Base-by-base conservation (phyloP, 2,329 filamentous ascomycete genomes). In the Bretziella fagacearum region DNA sequence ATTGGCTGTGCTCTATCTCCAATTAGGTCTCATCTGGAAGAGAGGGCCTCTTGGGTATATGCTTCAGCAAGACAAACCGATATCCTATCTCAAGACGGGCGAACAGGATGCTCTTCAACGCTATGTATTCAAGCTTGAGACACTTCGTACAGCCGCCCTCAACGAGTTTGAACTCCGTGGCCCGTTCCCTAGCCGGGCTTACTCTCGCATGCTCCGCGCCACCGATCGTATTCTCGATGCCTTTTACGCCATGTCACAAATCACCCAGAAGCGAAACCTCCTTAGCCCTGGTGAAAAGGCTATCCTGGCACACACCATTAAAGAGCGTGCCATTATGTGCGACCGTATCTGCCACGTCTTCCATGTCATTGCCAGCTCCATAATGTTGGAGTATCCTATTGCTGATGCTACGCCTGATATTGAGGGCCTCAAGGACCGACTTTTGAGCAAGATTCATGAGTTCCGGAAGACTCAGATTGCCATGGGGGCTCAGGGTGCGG, bases 21-120 rank as follows among this genome's bases (percentile, higher is more conserved):
- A 93, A 50, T 87, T 98, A 77, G 84, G 86, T 13, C 71, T 98
- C 27, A 87, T 96, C 53, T 98, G 91, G 91, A 93, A 89, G 63
- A 77, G 87, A 37, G 89, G 93, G 6, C 91, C 91, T 0, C 67
- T 98, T 20, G 80, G 82, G 3, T 75, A 79, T 5, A 70, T 94
- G 47, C 65, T 78, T 1, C 70, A 77, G 39, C 75, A 70, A 50
- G 66, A 74, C 53, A 65, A 63, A 51, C 65, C 68, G 3, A 63
- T 70, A 29, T 74, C 77, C 4, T 96, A 93, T 60, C 86, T 95
- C 73, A 80, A 80, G 52, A 74, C 86, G n/a, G 75, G 79, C 29
- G 91, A 96, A 62, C 87, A 94, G 59, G 74, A 82, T 3, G 81
- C 86, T 35, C 72, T 98, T 46, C 86, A 93, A 57, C 77, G 82